Evolutionary conservation across 2,329 filamentous ascomycete genomes (phyloP), one percentile per base, ranked within the genome.

Genomic region (Colletotrichum musicola): DNA sequence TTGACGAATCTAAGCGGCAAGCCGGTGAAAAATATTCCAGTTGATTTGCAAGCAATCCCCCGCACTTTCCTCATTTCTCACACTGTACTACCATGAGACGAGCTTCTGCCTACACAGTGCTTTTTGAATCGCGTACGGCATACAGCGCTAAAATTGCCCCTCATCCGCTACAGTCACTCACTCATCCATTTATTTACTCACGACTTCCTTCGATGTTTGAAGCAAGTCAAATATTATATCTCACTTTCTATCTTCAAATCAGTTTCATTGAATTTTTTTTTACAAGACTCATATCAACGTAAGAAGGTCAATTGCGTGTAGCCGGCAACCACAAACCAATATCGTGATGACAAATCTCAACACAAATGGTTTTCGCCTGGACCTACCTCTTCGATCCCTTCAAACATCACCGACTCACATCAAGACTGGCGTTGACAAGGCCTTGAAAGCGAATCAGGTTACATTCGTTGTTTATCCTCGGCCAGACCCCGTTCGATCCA

Each of bases 21-120:
- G 62, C 22, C 38, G 7, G 3, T 44, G 65, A 65, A 68, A 68
- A 68, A 59, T 35, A 35, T 51, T 51, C 40, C 20, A 38, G 50
- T 56, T 62, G 65, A 65, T 68, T 68, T 68, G 50, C 61, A 68
- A 68, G 54, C 62, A 68, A 22, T 55, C 53, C 65, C 64, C 49
- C 65, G 55, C 59, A 59, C 47, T 38, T 22, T 14, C 18, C 1
- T 35, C 13, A 25, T 9, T 18, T 6, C 55, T 13, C 49, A 42
- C 50, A 68, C 62, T 65, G 65, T 68, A 40, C 25, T 12, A 6
- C 4, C 0, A 10, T 5, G 2, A 12, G 4, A 14, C 4, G 14
- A 0, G 1, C 4, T 20, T 1, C n/a, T 1, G 20, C 14, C 0
- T 27, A 18, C 4, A 13, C 30, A 47, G 44, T 47, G 4, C 2